Percentiles rank a stretch among this genome's conserved stretches.
Evolutionary conservation across 2,329 filamentous ascomycete species (phyloP).

Genomic region (Stenocarpella maydis): DNA sequence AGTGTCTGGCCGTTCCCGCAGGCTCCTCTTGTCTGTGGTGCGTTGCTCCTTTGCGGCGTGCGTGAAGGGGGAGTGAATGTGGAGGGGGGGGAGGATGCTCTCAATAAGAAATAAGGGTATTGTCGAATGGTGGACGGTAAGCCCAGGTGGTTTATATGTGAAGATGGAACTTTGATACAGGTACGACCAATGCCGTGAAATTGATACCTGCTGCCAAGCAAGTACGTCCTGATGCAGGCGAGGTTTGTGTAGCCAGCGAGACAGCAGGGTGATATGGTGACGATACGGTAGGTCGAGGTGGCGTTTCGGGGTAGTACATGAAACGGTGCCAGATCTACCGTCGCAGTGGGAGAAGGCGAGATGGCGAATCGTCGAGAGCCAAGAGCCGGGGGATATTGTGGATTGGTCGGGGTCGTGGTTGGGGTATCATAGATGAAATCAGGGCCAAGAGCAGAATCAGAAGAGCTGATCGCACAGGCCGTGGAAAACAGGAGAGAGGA

Average conservation of each 20-base stretch:
- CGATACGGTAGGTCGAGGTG: constrained; percentile 19
- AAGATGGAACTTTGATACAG: constrained; percentile 11
- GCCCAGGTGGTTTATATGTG: constrained; percentile 19
- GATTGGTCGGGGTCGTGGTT: constrained; percentile 5
- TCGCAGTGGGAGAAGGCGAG: constrained; percentile 5
- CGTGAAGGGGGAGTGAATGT: background rate
- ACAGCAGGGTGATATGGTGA: background rate
- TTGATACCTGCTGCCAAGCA: constrained; percentile 33
- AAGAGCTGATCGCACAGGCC: background rate
- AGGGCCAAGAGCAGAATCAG: background rate
- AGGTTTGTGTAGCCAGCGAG: constrained; percentile 29
- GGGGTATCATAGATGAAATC: constrained; percentile 6
- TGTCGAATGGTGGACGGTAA: background rate
- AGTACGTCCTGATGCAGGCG: constrained; percentile 24
- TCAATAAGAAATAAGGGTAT: background rate
- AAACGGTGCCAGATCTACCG: constrained; percentile 22
- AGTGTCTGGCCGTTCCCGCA: background rate
- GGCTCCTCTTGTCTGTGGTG: background rate
- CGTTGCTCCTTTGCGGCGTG: background rate
- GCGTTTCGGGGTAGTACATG: constrained; percentile 21
- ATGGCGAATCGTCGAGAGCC: constrained; percentile 26
- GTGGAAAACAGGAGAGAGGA: no score
- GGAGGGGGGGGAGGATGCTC: background rate
- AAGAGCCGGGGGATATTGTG: constrained; percentile 20
- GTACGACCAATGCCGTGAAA: constrained; percentile 32